Percentiles rank a stretch among this genome's conserved stretches.
Evolutionary conservation across 2,329 filamentous ascomycete genomes (phyloP).

Genomic region (Claviceps capensis): DNA sequence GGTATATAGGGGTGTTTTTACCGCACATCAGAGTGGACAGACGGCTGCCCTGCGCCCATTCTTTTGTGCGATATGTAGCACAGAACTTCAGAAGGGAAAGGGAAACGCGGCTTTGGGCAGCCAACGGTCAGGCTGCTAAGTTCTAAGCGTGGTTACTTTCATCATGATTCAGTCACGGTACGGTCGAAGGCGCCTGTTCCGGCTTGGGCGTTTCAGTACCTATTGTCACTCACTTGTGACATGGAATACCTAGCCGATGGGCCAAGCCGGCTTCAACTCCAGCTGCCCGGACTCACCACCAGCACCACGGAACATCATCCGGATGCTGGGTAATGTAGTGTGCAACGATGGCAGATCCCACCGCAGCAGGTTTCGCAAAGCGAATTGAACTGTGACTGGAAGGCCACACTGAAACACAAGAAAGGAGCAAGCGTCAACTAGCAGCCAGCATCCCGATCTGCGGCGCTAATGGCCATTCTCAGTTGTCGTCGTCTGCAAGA

Average conservation of each 20-base stretch:
- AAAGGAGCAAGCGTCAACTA: background rate
- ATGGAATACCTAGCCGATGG: no score
- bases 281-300: no score
- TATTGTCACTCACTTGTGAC: no score
- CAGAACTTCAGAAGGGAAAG: background rate
- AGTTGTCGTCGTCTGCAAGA: background rate
- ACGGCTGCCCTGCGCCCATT: no score
- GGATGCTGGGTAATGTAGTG: background rate
- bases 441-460: background rate
- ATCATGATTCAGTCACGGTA: background rate
- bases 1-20: no score
- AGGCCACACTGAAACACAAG: background rate
- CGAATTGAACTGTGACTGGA: background rate
- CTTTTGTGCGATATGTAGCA: background rate
- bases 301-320: background rate
- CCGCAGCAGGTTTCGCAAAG: background rate
- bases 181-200: background rate
- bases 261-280: no score
- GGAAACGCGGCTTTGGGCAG: background rate
- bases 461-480: background rate
- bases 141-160: no score
- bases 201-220: background rate
- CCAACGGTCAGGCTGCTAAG: background rate
- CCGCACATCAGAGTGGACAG: no score
- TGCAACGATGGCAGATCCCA: background rate